Evolutionary conservation across 345 rosid genomes (phyloP).

Genomic region (Brassica incana): DNA sequence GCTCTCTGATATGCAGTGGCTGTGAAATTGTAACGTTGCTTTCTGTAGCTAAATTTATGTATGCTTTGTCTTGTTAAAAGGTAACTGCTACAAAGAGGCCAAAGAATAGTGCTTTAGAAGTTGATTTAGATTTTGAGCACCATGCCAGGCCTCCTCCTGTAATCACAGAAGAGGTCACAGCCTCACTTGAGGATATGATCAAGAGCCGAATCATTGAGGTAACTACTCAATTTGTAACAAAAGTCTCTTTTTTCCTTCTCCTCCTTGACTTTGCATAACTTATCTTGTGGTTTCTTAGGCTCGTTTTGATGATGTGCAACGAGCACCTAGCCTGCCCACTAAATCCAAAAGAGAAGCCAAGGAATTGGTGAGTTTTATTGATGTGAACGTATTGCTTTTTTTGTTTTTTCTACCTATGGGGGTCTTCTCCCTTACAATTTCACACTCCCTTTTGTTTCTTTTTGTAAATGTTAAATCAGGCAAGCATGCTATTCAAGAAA

Average conservation of each 20-base stretch:
- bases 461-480: conserved; percentile 48
- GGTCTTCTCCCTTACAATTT: conserved; percentile 4
- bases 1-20: too few species aligned
- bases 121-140: conserved; percentile 88
- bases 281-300: conserved; percentile 44
- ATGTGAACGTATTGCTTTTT: neutral
- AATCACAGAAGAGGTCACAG: conserved; percentile 91
- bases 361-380: conserved; percentile 58
- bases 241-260: neutral
- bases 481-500: conserved; percentile 72
- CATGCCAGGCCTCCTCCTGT: conserved; percentile 42
- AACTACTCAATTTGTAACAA: conserved; percentile 7
- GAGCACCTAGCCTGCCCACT: conserved; percentile 51
- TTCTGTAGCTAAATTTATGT: conserved; percentile 1
- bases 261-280: conserved; percentile 4
- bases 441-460: neutral
- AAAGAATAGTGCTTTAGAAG: conserved; percentile 91
- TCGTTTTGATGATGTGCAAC: conserved; percentile 70
- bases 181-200: conserved; percentile 83
- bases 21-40: neutral
- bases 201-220: conserved; percentile 79
- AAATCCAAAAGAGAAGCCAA: conserved; percentile 68
- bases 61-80: conserved; percentile 41
- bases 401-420: neutral
- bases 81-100: conserved; percentile 89